phyloP scores from a whole-genome alignment of 2,329 filamentous ascomycete genomes.

The Taxawa tesnikishii region DNA sequence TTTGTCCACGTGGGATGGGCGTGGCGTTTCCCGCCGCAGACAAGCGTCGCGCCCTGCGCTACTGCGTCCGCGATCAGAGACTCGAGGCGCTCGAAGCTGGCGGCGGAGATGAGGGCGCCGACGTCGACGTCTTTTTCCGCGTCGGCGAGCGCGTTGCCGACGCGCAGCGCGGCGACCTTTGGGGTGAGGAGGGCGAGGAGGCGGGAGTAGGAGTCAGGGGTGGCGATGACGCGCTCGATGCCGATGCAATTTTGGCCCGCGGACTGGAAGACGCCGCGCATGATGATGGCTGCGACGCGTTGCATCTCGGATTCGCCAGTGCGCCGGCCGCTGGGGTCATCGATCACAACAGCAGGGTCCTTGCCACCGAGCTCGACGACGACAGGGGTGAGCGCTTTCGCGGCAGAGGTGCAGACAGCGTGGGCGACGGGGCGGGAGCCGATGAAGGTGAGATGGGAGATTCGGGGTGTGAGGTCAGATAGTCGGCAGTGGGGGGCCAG shows the following conservation, averaged over 20 bases:
- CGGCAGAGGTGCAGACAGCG: constrained; percentile 74
- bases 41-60: constrained; percentile 61
- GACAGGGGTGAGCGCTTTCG: constrained; percentile 74
- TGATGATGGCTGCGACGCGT: constrained; percentile 67
- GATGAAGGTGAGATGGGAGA: constrained; percentile 91
- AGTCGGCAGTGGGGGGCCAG: constrained; percentile 71
- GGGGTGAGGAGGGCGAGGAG: constrained; percentile 60
- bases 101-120: constrained; percentile 77
- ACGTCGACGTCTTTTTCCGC: constrained; percentile 53
- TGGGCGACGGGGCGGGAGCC: constrained; percentile 79
- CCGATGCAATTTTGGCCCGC: constrained; percentile 97
- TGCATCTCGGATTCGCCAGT: constrained; percentile 45
- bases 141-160: constrained; percentile 57
- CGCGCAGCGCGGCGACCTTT: constrained; percentile 59
- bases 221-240: constrained; percentile 81
- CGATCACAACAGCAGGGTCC: constrained; percentile 80
- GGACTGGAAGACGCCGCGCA: constrained; percentile 89
- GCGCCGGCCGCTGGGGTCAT: constrained; percentile 46
- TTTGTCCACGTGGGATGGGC: constrained; percentile 59
- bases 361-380: constrained; percentile 91
- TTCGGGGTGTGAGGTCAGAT: constrained; percentile 76
- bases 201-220: constrained; percentile 61
- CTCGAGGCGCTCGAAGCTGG: constrained; percentile 65
- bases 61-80: constrained; percentile 66
- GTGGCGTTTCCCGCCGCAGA: constrained; percentile 65